Base-by-base conservation (phyloP, 495 filamentous ascomycete genomes). In the Chaetomium tenue region DNA sequence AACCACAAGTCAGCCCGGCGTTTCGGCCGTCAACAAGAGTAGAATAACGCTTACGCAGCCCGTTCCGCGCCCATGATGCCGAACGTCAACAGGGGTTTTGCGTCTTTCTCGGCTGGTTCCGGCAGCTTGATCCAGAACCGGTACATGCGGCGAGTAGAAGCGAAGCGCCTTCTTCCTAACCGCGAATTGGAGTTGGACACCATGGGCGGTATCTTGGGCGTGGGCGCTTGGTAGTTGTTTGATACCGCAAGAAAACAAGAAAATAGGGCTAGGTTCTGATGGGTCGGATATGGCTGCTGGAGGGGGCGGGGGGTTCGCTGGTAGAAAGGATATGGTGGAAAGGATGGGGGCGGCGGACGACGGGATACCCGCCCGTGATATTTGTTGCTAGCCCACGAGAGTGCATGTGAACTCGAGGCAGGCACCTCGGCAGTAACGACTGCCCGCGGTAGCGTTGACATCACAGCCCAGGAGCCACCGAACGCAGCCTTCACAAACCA, bases 1-100 rank as follows among this genome's bases (percentile, higher is more conserved):
- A 53, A 44, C 25, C 42, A 23, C 12, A 30, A 15, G 55, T 65
- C 20, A 66, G 63, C 33, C 61, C 44, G 30, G 33, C 0, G n/a
- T 40, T 46, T 50, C 2, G 13, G 25, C 6, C 7, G 22, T 16
- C 9, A 40, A 30, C 15, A 3, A 1, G 16, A 7, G 18, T 16
- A 26, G 48, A 5, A 12, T 0, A 53, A 23, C 33, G 68, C 74
- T 71, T 65, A 82, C 80, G 70, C 77, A 53, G 81, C 78, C 28
- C 77, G 71, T n/a, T 77, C 79, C 11, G 80, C 79, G 18, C 81
- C 82, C n/a, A 84, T 68, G 47, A 83, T 76, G 13, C 80, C 81
- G 61, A 83, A 78, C 33, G 69, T 71, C 20, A 84, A 11, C 9
- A 37, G 63, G 4, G 75, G 76, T 64, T 75, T 63, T 6, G 63